A percentile compares a stretch with the other conserved stretches of the same genome.
Conservation (phyloP, 331 rosid genomes). For the Saraca asoca region DNA sequence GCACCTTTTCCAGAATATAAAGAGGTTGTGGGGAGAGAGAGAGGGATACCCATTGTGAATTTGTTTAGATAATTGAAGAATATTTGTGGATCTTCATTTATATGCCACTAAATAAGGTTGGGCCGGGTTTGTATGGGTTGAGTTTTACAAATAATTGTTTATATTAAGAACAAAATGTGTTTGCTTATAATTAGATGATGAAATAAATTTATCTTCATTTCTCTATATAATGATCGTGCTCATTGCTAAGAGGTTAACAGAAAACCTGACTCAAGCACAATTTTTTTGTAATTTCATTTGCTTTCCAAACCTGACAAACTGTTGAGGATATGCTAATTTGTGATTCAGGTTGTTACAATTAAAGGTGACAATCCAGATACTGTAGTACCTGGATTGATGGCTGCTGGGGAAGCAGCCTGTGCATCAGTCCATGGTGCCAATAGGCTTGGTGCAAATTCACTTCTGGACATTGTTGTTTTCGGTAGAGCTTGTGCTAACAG, state of each 20-base stretch:
- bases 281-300: neutral
- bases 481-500: constrained; percentile 99
- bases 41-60: no score
- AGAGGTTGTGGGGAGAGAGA: no score
- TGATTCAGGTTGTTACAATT: constrained; percentile 65
- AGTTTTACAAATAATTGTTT: no score
- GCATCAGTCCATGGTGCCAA: constrained; percentile 99
- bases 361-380: constrained; percentile 82
- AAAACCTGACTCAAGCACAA: neutral
- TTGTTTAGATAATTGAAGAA: no score
- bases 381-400: constrained; percentile 87
- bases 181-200: no score
- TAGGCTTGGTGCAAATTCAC: constrained; percentile 99
- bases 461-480: constrained; percentile 94
- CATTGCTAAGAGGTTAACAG: no score
- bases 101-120: no score
- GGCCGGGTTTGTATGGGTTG: no score
- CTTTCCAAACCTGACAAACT: neutral
- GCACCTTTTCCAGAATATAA: neutral
- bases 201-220: no score
- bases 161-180: no score
- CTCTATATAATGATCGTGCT: no score
- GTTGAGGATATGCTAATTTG: constrained; percentile 20
- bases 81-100: no score
- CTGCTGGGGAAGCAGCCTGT: constrained; percentile 99